Base-by-base conservation (phyloP, 352 stramenopile species). In the Phytophthora hybrid region DNA sequence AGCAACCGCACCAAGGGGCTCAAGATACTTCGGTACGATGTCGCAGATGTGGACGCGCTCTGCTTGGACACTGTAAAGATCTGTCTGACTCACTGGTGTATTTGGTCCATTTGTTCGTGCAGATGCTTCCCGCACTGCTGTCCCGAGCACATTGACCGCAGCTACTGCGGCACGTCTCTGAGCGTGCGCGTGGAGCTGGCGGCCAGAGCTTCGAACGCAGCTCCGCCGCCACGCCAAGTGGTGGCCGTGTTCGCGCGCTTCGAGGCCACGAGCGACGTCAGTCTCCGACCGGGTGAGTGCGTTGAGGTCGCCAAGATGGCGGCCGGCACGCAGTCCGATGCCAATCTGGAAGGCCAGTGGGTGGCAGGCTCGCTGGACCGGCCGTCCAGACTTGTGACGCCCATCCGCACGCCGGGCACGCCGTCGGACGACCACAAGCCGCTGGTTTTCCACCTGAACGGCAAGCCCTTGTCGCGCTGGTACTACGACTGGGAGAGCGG, bases 401-500 rank as follows among this genome's bases (percentile, higher is more conserved):
- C 63, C 21, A 69, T 72, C 32, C 57, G 63, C 39, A 51, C 63
- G 16, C 14, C 56, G 2, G 57, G 9, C 26, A 39, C 37, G 26
- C 55, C 70, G 16, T 66, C 70, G 3, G 59, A 71, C 32, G 70
- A 77, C 21, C 57, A 66, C 14, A 80, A 80, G 52, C 69, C 59
- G 16, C 59, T 70, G 4, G 21, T 84, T 13, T 90, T 84, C 58
- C 68, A 88, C 52, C 76, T 90, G 52, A 88, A 90, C 52, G 37
- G 67, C 5, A 76, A 79, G n/a, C 63, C 79, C 5, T 65, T 57
- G 47, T 60, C 68, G 5, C 73, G 78, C 9, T 91, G 83, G 83
- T 89, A 89, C 69, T 91, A 89, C 66, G 74, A 87, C 49, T 91
- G 83, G 83, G 83, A 86, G 59, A 88, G 81, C 64, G 81, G 72